Evolutionary conservation across 2,329 filamentous ascomycete species (phyloP).

Genomic region (Colletotrichum abscissum): DNA sequence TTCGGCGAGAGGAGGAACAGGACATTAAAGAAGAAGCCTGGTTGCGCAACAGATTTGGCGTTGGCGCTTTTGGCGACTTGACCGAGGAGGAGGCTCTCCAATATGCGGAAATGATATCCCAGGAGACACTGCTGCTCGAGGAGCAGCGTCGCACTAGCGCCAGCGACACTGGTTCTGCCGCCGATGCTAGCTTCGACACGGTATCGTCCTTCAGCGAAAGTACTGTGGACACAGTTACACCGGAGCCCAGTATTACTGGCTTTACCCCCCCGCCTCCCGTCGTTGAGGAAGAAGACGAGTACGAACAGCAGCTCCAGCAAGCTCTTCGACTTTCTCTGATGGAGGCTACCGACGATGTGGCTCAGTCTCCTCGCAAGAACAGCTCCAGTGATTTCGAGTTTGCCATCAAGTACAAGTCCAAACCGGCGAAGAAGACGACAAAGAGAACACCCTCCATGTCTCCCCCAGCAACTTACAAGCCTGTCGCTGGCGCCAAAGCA

Average conservation of each 20-base stretch:
- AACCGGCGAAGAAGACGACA: constrained; percentile 49
- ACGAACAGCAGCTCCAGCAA: constrained; percentile 71
- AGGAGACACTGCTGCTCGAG: constrained; percentile 68
- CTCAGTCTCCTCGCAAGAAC: constrained; percentile 56
- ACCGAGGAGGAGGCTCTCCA: constrained; percentile 74
- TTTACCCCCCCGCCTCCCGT: constrained; percentile 46
- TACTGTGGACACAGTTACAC: constrained; percentile 62
- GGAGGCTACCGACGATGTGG: constrained; percentile 62
- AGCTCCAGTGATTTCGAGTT: constrained; percentile 63
- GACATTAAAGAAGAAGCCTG: constrained; percentile 75
- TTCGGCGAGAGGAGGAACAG: constrained; percentile 78
- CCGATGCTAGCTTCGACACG: constrained; percentile 57
- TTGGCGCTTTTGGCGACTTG: constrained; percentile 74
- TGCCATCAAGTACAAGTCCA: constrained; percentile 60
- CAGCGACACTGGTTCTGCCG: constrained; percentile 61
- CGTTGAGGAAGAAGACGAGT: constrained; percentile 61
- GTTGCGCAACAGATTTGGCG: constrained; percentile 84
- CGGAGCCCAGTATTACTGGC: constrained; percentile 64
- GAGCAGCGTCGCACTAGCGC: constrained; percentile 65
- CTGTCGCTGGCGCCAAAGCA: constrained; percentile 31
- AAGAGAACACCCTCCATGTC: constrained; percentile 50
- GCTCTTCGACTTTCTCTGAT: constrained; percentile 71
- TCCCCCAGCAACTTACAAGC: constrained; percentile 50
- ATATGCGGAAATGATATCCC: constrained; percentile 75
- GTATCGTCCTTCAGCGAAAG: constrained; percentile 55